Conservation (phyloP, 768 basidiomycete genomes). For the Mycena galericulata region DNA sequence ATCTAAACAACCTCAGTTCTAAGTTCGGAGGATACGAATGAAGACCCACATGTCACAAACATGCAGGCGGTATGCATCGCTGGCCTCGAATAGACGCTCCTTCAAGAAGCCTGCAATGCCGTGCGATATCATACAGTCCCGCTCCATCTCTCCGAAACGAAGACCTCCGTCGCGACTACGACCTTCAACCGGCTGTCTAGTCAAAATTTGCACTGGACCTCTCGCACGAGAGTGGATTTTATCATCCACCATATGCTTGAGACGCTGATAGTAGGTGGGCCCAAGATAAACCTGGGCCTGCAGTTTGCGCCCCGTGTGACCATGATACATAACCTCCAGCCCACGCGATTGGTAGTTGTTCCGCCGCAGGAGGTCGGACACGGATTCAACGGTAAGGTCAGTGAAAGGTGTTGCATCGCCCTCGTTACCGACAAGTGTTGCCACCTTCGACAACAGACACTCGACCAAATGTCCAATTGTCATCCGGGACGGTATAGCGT, state of each 20-base stretch:
- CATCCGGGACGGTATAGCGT: conserved; percentile 99
- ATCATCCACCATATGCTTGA: conserved; percentile 99
- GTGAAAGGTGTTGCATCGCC: conserved; percentile 99
- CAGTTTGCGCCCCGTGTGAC: conserved; percentile 97
- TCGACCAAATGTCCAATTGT: conserved; percentile 99
- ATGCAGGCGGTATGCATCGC: conserved; percentile 93
- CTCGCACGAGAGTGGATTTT: conserved; percentile 98
- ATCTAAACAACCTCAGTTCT: conserved; percentile 59
- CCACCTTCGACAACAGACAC: conserved; percentile 95
- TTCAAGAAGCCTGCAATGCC: conserved; percentile 98
- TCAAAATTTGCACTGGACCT: conserved; percentile 97
- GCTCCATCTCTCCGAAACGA: conserved; percentile 99
- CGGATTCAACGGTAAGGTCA: conserved; percentile 96
- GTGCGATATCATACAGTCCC: conserved; percentile 99
- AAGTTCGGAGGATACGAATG: background rate
- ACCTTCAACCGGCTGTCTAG: conserved; percentile 98
- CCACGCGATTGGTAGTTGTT: conserved; percentile 98
- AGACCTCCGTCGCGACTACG: conserved; percentile 98
- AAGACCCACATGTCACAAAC: conserved; percentile 89
- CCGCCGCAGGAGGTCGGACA: conserved; percentile 90
- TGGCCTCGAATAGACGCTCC: conserved; percentile 95
- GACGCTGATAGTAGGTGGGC: conserved; percentile 97
- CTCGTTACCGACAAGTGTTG: conserved; percentile 95
- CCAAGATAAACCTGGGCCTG: conserved; percentile 99
- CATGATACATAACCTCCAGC: conserved; percentile 98